These are phyloP conservation scores for Tremella fuciformis DNA, from an alignment of 768 basidiomycete species.

Conservation along the genomic window DNA sequence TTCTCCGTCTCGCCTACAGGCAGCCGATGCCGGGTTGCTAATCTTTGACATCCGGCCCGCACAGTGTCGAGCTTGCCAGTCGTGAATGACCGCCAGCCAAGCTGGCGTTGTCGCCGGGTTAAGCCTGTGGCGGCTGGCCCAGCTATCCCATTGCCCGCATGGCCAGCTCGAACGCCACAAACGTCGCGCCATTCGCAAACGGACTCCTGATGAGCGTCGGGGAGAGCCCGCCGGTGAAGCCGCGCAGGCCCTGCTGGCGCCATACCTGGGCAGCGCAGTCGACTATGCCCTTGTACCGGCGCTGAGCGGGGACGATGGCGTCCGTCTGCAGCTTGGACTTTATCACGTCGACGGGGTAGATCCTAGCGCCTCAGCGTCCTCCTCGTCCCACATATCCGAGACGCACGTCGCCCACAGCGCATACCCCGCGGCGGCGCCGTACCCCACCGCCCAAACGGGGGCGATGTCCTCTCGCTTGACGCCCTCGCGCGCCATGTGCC, in stretches of 20 bases:
- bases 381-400: too few species aligned
- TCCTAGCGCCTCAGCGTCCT: conserved; percentile 55
- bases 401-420: conserved; percentile 56
- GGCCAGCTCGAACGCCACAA: conserved; percentile 92
- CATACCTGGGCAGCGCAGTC: conserved; percentile 81
- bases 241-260: conserved; percentile 74
- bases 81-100: too few species aligned
- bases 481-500: conserved; percentile 61
- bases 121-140: too few species aligned
- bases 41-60: too few species aligned
- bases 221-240: conserved; percentile 84
- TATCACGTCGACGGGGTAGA: conserved; percentile 94
- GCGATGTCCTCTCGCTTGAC: conserved; percentile 66
- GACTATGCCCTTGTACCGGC: conserved; percentile 76
- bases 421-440: conserved; percentile 89
- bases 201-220: conserved; percentile 95
- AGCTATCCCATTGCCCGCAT: conserved; percentile 57
- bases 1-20: too few species aligned
- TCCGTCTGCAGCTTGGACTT: conserved; percentile 97
- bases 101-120: too few species aligned
- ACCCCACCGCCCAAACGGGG: conserved; percentile 73
- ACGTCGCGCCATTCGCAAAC: conserved; percentile 94
- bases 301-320: conserved; percentile 60
- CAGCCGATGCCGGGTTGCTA: too few species aligned
- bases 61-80: too few species aligned